Base-by-base conservation (phyloP, 2,329 filamentous ascomycete genomes). In the Fusarium kyushuense region DNA sequence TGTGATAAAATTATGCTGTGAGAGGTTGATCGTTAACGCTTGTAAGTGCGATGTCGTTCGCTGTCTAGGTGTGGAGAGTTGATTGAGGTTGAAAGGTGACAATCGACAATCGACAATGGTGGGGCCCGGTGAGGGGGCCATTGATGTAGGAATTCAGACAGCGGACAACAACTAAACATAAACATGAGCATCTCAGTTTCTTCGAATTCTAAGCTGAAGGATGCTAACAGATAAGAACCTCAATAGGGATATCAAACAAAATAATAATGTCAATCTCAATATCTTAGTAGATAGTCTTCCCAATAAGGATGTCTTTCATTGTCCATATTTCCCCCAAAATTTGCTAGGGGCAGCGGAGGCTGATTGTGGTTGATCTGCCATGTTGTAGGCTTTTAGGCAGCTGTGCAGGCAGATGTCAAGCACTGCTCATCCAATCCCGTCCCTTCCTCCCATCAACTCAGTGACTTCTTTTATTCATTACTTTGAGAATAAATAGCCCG, bases 51-150 rank as follows among this genome's bases (percentile, higher is more conserved):
- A 60, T 49, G 58, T 70, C 47, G 54, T 58, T 58, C 23, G 27
- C 19, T 33, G 51, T 63, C 45, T 67, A 29, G 38, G 36, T 30
- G 66, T 58, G 42, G 59, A 68, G 46, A 65, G 67, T 51, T 65
- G 59, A 40, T 54, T 58, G 67, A 58, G 55, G 53, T 67, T 68
- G 49, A 47, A 65, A 60, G 46, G 59, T 68, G 58, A 68, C 67
- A 67, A 65, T 65, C 55, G 36, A 19, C 12, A 33, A 43, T 65
- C 55, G 36, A 19, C 12, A 33, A 43, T 65, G 59, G 67, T 68
- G 67, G 67, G 67, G 63, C 67, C 48, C 29, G 36, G 49, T 41
- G 58, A 67, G 54, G 55, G 55, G 54, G 27, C n/a, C n/a, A n/a
- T n/a, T n/a, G n/a, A n/a, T n/a, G n/a, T n/a, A n/a, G n/a, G n/a